Evolutionary conservation across 306 rosid genomes (phyloP).

Genomic region (Ormosia emarginata): DNA sequence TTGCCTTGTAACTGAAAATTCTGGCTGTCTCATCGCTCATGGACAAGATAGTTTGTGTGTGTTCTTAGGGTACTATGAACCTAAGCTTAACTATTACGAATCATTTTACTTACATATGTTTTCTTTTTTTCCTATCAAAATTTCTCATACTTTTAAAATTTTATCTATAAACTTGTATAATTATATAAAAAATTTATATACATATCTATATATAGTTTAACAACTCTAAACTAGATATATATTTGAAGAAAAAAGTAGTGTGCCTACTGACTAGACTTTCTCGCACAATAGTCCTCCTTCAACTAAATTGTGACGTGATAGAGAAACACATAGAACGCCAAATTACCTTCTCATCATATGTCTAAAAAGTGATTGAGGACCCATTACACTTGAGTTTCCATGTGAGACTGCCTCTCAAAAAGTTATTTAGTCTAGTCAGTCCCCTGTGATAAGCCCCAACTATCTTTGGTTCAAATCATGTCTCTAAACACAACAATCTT

Average conservation of each 20-base stretch:
- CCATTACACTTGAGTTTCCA: constrained; percentile 19
- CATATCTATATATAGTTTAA: not conserved
- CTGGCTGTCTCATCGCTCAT: not conserved
- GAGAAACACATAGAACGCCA: not conserved
- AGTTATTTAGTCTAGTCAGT: constrained; percentile 41
- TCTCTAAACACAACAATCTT: not conserved
- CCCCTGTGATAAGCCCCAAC: not conserved
- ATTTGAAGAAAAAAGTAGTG: not conserved
- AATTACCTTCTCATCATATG: constrained; percentile 1
- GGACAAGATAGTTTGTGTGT: not conserved
- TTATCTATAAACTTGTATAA: not conserved
- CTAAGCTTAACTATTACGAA: not conserved
- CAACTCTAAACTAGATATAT: not conserved
- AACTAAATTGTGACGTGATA: not conserved
- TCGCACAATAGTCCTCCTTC: not conserved
- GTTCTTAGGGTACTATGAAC: not conserved
- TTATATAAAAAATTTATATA: not conserved
- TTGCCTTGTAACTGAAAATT: not conserved
- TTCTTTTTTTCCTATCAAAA: too few relatives aligned
- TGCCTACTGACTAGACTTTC: not conserved
- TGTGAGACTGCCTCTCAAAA: constrained; percentile 20
- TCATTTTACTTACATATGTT: too few relatives aligned
- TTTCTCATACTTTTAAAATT: not conserved
- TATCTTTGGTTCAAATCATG: constrained; percentile 7
- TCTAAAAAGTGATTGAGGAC: constrained; percentile 22